Evolutionary conservation across 805 yeast species (phyloP), one percentile per base, ranked within the genome.

Genomic region (Pichia heedii): DNA sequence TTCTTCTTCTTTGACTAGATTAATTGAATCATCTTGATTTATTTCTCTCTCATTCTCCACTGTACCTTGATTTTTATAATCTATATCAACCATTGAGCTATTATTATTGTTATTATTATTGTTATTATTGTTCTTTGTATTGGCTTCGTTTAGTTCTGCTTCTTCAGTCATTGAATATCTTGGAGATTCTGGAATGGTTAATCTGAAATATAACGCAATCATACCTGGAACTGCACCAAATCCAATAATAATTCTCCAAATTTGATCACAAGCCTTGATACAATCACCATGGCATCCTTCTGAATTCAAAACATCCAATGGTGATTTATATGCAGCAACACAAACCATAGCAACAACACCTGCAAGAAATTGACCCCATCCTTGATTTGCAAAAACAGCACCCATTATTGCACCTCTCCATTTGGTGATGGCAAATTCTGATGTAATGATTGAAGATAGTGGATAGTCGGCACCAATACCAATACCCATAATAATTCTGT

Each of bases 381-480:
- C 97, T 70, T 88, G 97, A 72, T 88, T 88, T 45, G 96, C 90
- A 66, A 88, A 88, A 44, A 87, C 96, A 26, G 96, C 95, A 61
- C 86, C 88, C 95, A 87, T 87, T 57, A 87, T 86, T 51, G 96
- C 95, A 75, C 96, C 96, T 79, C 96, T 84, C 95, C 95, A 87
- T 66, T 84, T 86, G 53, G 96, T 87, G 47, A 95, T 85, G 22
- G 96, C 77, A 59, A 87, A 87, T 71, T 87, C 96, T 44, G 96
- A 81, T 12, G 95, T 82, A 52, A 87, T 87, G 62, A 87, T 83
- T n/a, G 95, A 85, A 22, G 95, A 85, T 58, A 88, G 73, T 54
- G 96, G 96, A 65, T 87, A 87, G 69, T 87, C 96, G 73, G 95
- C 96, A 71, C 96, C 96, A 56, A 87, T 88, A 77, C 96, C 96